phyloP scores from a whole-genome alignment of 108 stramenopile genomes.

The Chaetoceros muelleri region DNA sequence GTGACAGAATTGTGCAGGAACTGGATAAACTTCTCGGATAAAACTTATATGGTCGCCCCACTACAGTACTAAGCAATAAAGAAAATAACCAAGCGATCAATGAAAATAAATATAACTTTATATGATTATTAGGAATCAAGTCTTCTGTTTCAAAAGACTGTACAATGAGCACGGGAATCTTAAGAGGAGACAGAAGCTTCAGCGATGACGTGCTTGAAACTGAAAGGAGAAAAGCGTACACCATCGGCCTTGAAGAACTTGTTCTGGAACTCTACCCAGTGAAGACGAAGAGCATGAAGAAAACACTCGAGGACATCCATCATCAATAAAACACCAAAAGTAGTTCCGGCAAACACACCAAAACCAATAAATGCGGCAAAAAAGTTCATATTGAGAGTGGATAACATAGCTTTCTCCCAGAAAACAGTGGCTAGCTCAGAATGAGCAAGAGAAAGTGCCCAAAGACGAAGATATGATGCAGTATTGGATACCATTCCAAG shows the following conservation, averaged over 20 bases:
- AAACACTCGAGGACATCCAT: constrained; percentile 99
- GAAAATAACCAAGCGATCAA: too few species aligned
- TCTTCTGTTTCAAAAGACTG: neutral
- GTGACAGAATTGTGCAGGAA: too few species aligned
- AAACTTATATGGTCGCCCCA: too few species aligned
- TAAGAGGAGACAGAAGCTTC: constrained; percentile 36
- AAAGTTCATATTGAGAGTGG: constrained; percentile 83
- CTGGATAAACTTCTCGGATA: too few species aligned
- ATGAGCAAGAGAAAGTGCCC: constrained; percentile 98
- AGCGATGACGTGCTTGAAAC: constrained; percentile 72
- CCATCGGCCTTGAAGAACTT: constrained; percentile 98
- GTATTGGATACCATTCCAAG: constrained; percentile 99
- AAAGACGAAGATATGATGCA: constrained; percentile 97
- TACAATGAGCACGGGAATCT: neutral
- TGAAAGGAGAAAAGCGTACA: constrained; percentile 82
- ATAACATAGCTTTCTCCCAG: constrained; percentile 96
- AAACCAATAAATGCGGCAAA: constrained; percentile 92
- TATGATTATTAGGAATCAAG: too few species aligned
- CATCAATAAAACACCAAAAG: constrained; percentile 91
- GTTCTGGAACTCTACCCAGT: constrained; percentile 99
- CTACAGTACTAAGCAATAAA: too few species aligned
- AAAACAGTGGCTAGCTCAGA: constrained; percentile 96
- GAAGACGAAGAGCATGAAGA: constrained; percentile 97
- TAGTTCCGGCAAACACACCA: constrained; percentile 91
- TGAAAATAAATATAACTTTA: too few species aligned